Evolutionary conservation across 306 rosid species (phyloP).

Genomic region (Mimosa pudica): DNA sequence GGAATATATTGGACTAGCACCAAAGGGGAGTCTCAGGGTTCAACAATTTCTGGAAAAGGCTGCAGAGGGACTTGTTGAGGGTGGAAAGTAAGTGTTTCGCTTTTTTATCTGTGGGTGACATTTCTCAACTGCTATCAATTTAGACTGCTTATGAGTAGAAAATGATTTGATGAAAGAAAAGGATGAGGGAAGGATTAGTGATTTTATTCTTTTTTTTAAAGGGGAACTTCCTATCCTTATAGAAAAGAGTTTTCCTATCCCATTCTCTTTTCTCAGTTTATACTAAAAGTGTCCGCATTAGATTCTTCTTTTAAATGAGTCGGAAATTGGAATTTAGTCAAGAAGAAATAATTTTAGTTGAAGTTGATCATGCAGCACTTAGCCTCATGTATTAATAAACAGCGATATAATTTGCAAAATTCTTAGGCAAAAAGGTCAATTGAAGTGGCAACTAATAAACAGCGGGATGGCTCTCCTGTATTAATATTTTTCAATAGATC

Average conservation of each 20-base stretch:
- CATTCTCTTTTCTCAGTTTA: background rate
- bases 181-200: background rate
- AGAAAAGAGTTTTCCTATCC: background rate
- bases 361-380: background rate
- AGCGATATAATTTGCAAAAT: background rate
- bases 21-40: conserved; percentile 90
- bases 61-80: conserved; percentile 89
- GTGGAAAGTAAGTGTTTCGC: conserved; percentile 88
- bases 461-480: background rate
- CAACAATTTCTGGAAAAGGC: conserved; percentile 92
- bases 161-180: background rate
- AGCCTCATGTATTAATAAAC: background rate
- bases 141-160: background rate
- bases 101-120: background rate
- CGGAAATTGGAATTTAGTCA: background rate
- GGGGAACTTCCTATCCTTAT: background rate
- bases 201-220: background rate
- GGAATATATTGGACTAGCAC: conserved; percentile 80
- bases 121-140: conserved; percentile 1
- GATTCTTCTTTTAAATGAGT: conserved; percentile 6
- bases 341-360: background rate
- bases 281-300: background rate
- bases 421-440: background rate
- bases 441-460: background rate
- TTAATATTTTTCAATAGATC: background rate